Evolutionary conservation across 2,329 filamentous ascomycete species (phyloP).

Genomic region (Alternaria tenuissima): DNA sequence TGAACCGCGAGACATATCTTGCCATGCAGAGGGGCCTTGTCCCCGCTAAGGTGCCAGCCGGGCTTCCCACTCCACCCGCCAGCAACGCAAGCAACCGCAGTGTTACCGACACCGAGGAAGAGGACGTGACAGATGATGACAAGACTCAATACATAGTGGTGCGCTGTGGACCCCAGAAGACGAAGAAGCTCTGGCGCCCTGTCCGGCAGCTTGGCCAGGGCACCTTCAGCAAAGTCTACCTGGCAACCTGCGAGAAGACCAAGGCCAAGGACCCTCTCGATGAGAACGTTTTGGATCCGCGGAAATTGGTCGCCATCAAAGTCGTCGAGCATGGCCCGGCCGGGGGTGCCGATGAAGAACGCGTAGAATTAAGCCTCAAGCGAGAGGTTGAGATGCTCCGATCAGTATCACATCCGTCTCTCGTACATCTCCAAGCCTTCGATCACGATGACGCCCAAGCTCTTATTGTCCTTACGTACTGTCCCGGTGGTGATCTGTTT

Average conservation of each 20-base stretch:
- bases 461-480: constrained; percentile 88
- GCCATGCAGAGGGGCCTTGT: constrained; percentile 80
- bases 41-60: constrained; percentile 55
- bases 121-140: constrained; percentile 55
- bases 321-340: constrained; percentile 94
- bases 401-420: constrained; percentile 83
- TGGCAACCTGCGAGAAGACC: constrained; percentile 80
- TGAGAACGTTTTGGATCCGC: constrained; percentile 67
- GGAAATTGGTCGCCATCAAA: constrained; percentile 90
- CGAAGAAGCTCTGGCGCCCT: constrained; percentile 81
- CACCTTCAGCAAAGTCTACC: constrained; percentile 92
- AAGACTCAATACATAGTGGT: constrained; percentile 57
- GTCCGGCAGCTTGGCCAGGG: constrained; percentile 86
- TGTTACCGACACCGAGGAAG: constrained; percentile 63
- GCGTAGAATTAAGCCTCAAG: constrained; percentile 92
- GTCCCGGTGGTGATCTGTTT: constrained; percentile 92
- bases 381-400: constrained; percentile 95
- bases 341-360: constrained; percentile 90
- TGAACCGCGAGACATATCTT: constrained; percentile 82
- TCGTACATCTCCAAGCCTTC: constrained; percentile 92
- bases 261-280: constrained; percentile 52
- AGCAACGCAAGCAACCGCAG: constrained; percentile 69
- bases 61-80: constrained; percentile 77
- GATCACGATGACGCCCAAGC: constrained; percentile 83
- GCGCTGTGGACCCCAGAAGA: constrained; percentile 67